Conservation (phyloP, 495 filamentous ascomycete genomes). For the Aspergillus taichungensis region DNA sequence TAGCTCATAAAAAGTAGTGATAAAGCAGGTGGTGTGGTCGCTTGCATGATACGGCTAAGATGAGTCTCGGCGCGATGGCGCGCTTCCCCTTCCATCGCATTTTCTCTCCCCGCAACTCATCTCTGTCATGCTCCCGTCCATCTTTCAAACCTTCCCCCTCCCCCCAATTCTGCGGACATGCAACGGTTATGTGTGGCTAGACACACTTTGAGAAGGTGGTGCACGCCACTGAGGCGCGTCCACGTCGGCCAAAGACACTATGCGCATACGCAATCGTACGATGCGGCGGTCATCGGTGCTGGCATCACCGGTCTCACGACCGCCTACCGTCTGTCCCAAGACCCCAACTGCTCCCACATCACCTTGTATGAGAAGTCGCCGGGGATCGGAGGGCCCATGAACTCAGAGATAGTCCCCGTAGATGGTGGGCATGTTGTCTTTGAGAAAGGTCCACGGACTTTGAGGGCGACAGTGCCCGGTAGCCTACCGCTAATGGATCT, state of each 20-base stretch:
- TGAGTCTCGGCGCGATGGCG: too few species aligned
- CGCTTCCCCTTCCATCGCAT: not conserved
- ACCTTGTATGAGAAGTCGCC: conserved; percentile 68
- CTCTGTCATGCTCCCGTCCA: not conserved
- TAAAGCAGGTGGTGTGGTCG: too few species aligned
- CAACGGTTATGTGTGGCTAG: conserved; percentile 17
- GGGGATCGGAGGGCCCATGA: conserved; percentile 76
- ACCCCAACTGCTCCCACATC: conserved; percentile 51
- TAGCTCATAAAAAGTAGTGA: too few species aligned
- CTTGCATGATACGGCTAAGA: too few species aligned
- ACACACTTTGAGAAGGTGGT: conserved; percentile 9
- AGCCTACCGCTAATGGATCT: conserved; percentile 45
- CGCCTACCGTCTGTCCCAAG: conserved; percentile 61
- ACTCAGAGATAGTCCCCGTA: conserved; percentile 57
- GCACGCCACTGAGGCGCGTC: conserved; percentile 10
- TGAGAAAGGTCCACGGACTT: conserved; percentile 76
- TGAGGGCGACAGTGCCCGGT: conserved; percentile 45
- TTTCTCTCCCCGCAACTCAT: not conserved
- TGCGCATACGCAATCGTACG: conserved; percentile 19
- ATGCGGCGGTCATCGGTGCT: conserved; percentile 72
- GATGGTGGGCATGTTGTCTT: conserved; percentile 56
- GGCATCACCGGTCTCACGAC: conserved; percentile 84
- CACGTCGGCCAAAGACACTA: conserved; percentile 13
- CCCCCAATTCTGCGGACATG: conserved; percentile 21
- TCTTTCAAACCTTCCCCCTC: conserved; percentile 2